These are phyloP conservation scores for Rhodotorula glutinis DNA, from an alignment of 1,284 basidiomycete genomes.

Conservation along the genomic window DNA sequence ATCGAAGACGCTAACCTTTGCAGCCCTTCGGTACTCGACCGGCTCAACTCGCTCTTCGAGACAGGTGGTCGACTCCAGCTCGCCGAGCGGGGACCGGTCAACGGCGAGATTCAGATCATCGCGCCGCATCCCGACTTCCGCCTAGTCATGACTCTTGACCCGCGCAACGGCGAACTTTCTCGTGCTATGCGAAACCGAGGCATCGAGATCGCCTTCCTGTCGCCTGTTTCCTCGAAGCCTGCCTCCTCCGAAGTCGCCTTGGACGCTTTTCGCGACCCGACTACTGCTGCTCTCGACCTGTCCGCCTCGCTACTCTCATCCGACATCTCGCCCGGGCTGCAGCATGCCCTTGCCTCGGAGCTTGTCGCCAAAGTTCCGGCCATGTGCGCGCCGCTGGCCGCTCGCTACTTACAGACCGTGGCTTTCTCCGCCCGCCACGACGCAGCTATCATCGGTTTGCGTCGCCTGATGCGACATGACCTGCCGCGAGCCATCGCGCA, in stretches of 20 bases:
- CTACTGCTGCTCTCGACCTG: slow-evolving; percentile 6
- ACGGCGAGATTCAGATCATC: slow-evolving; percentile 71
- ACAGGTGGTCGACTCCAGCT: slow-evolving; percentile 70
- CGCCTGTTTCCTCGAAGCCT: not conserved
- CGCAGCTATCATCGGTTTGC: not conserved
- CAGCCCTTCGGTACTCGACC: slow-evolving; percentile 90
- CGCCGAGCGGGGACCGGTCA: slow-evolving; percentile 82
- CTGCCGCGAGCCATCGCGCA: slow-evolving; percentile 5
- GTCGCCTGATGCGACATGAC: slow-evolving; percentile 20
- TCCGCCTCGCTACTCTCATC: not conserved
- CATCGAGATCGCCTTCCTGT: slow-evolving; percentile 65
- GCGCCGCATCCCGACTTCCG: slow-evolving; percentile 84
- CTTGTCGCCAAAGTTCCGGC: slow-evolving; percentile 16
- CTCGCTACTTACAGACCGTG: slow-evolving; percentile 28
- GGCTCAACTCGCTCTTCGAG: slow-evolving; percentile 96
- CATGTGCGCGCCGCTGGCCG: slow-evolving; percentile 14
- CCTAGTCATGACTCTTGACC: slow-evolving; percentile 91
- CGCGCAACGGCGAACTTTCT: slow-evolving; percentile 87
- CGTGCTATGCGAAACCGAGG: slow-evolving; percentile 98
- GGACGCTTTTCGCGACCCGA: slow-evolving; percentile 25
- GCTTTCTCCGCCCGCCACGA: slow-evolving; percentile 4
- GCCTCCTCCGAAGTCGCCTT: not conserved
- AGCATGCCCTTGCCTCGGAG: slow-evolving; percentile 6
- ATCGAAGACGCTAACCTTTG: slow-evolving; percentile 94
- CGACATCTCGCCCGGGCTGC: not conserved